Conservation (phyloP, 2,329 filamentous ascomycete species). For the Colletotrichum nymphaeae region DNA sequence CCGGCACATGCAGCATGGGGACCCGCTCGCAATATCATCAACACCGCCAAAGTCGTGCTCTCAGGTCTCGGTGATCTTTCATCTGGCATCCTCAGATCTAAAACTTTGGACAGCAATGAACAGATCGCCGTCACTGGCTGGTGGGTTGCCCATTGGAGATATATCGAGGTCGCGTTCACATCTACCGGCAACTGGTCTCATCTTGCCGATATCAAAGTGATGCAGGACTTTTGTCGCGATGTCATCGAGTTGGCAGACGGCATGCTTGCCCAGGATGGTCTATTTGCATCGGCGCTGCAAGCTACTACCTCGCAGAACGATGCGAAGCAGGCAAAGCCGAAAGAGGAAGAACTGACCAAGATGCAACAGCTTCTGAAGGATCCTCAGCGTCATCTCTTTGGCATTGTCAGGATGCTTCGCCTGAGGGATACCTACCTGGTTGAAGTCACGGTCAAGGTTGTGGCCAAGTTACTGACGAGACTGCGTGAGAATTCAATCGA, state of each 20-base stretch:
- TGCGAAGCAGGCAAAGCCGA: slow-evolving; percentile 17
- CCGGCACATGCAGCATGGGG: slow-evolving; percentile 61
- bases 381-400: slow-evolving; percentile 71
- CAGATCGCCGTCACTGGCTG: slow-evolving; percentile 76
- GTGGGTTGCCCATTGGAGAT: slow-evolving; percentile 88
- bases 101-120: slow-evolving; percentile 69
- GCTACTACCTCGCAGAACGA: slow-evolving; percentile 5
- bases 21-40: slow-evolving; percentile 67
- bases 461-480: slow-evolving; percentile 85
- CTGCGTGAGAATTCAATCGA: slow-evolving; percentile 82
- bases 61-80: slow-evolving; percentile 66
- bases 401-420: slow-evolving; percentile 88
- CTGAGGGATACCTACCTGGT: slow-evolving; percentile 90
- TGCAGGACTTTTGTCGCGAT: slow-evolving; percentile 95
- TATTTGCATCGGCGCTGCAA: slow-evolving; percentile 78
- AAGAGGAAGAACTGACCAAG: slow-evolving; percentile 53
- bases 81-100: slow-evolving; percentile 66
- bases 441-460: slow-evolving; percentile 81
- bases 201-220: slow-evolving; percentile 77
- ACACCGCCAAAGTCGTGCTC: slow-evolving; percentile 68
- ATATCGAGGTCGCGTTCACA: slow-evolving; percentile 80
- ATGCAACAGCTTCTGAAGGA: slow-evolving; percentile 67
- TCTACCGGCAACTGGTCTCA: slow-evolving; percentile 88
- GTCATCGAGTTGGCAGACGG: slow-evolving; percentile 93
- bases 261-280: slow-evolving; percentile 85